Percentiles rank a stretch among this genome's conserved stretches.
phyloP scores from a whole-genome alignment of 306 rosid genomes.

The Glycine tomentella region DNA sequence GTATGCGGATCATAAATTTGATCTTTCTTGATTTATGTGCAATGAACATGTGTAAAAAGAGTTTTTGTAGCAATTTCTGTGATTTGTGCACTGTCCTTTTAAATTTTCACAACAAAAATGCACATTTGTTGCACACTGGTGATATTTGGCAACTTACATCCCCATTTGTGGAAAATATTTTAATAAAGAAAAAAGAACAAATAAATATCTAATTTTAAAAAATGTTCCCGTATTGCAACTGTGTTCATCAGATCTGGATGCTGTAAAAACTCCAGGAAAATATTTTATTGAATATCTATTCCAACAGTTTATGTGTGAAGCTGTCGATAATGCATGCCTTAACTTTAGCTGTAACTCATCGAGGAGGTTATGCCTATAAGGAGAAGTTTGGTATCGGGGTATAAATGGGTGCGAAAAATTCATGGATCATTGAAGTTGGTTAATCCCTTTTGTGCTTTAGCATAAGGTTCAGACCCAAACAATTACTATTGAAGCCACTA shows the following conservation, averaged over 20 bases:
- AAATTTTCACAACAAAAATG: too few relatives aligned
- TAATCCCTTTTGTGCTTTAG: too few relatives aligned
- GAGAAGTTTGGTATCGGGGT: too few relatives aligned
- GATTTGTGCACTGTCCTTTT: too few relatives aligned
- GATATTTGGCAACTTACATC: neutral
- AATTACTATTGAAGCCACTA: too few relatives aligned
- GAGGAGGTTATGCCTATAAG: too few relatives aligned
- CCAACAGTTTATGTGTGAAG: neutral
- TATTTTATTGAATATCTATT: neutral
- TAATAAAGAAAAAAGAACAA: neutral
- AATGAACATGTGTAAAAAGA: neutral
- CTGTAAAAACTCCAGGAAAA: too few relatives aligned
- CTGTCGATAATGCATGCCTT: too few relatives aligned
- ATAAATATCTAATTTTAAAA: neutral
- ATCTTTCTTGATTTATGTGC: neutral
- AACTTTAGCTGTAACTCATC: too few relatives aligned
- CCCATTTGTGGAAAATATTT: neutral
- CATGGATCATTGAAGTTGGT: too few relatives aligned
- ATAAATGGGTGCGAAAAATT: too few relatives aligned
- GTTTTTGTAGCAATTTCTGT: neutral
- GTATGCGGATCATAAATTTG: constrained; percentile 46
- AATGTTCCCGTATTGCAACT: neutral
- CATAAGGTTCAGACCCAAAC: too few relatives aligned
- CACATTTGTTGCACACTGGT: neutral
- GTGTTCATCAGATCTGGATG: neutral